Conservation (phyloP, 1,139 yeast genomes). For the Candida albicans region DNA sequence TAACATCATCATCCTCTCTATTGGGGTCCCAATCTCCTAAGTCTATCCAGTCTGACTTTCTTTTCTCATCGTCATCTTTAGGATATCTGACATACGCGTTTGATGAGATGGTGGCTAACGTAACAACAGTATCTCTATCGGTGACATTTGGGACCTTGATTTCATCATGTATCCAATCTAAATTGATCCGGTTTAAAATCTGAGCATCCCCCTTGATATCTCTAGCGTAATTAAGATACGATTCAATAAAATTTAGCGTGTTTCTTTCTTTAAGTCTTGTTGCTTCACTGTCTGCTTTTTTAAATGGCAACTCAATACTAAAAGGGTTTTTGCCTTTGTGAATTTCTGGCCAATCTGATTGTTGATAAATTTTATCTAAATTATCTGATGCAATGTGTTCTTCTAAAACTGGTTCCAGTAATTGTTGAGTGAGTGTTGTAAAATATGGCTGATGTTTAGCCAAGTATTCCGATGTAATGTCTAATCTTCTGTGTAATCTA, state of each 20-base stretch:
- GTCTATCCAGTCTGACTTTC: conserved; percentile 76
- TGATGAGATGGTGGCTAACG: conserved; percentile 83
- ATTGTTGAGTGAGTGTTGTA: conserved; percentile 5
- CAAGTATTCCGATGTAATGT: conserved; percentile 43
- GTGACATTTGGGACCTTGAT: conserved; percentile 68
- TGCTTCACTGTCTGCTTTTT: conserved; percentile 25
- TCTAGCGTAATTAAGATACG: conserved; percentile 61
- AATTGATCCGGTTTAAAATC: conserved; percentile 37
- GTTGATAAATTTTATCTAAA: conserved; percentile 27
- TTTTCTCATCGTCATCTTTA: conserved; percentile 54
- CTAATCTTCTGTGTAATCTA: conserved; percentile 44
- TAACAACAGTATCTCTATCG: conserved; percentile 70
- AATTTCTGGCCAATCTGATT: conserved; percentile 42
- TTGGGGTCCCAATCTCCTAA: conserved; percentile 61
- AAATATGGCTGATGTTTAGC: conserved; percentile 17
- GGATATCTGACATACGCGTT: conserved; percentile 89
- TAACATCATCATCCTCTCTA: conserved; percentile 31
- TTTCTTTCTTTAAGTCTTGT: conserved; percentile 56
- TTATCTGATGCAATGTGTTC: conserved; percentile 14
- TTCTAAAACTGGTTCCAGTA: conserved; percentile 10
- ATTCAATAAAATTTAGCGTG: conserved; percentile 63
- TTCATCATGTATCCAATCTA: conserved; percentile 58
- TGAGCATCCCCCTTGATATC: conserved; percentile 43
- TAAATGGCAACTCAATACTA: conserved; percentile 34
- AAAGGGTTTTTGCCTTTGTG: conserved; percentile 44